phyloP scores from a whole-genome alignment of 176 grass and related monocot genomes.

The Bonia amplexicaulis region DNA sequence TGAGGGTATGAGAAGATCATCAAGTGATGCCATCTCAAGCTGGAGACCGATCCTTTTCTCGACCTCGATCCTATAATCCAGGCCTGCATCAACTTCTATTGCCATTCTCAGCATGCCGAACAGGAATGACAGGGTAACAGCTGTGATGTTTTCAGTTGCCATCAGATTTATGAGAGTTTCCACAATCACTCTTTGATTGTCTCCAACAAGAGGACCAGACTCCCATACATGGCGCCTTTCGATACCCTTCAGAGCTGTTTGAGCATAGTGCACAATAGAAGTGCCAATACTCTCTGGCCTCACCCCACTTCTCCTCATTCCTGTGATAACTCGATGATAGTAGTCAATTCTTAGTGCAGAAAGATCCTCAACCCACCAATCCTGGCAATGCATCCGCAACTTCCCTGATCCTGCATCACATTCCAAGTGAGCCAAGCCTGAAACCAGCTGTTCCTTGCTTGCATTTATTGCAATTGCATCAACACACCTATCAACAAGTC shows the following conservation, averaged over 20 bases:
- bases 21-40: slow-evolving; percentile 78
- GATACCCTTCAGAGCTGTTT: slow-evolving; percentile 64
- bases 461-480: slow-evolving; percentile 66
- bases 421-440: slow-evolving; percentile 46
- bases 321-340: slow-evolving; percentile 61
- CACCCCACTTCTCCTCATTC: slow-evolving; percentile 69
- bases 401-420: slow-evolving; percentile 43
- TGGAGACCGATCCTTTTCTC: slow-evolving; percentile 77
- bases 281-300: slow-evolving; percentile 66
- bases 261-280: slow-evolving; percentile 70
- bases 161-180: slow-evolving; percentile 69
- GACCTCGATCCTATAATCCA: slow-evolving; percentile 63
- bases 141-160: slow-evolving; percentile 69
- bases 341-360: slow-evolving; percentile 63
- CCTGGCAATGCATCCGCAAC: slow-evolving; percentile 37
- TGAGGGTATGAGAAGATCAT: slow-evolving; percentile 79
- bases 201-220: slow-evolving; percentile 55
- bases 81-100: slow-evolving; percentile 58
- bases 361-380: slow-evolving; percentile 93
- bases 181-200: slow-evolving; percentile 54
- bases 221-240: slow-evolving; percentile 67
- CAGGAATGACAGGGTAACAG: slow-evolving; percentile 67
- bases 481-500: slow-evolving; percentile 60
- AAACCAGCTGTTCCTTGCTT: slow-evolving; percentile 58
- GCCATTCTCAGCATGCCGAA: slow-evolving; percentile 96